Base-by-base conservation (phyloP, 1,284 basidiomycete genomes). In the Heliocybe sulcata region DNA sequence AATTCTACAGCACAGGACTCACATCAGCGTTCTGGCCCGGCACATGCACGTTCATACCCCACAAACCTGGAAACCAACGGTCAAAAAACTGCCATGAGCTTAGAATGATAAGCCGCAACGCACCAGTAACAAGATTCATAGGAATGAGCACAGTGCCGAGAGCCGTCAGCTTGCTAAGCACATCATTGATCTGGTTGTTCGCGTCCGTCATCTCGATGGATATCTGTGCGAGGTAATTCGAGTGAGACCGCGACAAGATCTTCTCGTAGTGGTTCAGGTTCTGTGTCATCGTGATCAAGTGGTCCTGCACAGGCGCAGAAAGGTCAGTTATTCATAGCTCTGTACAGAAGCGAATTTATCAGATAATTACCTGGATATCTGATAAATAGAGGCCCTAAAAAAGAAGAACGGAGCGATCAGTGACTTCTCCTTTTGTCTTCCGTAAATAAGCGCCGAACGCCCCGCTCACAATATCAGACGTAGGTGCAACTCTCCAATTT, bases 121-220 rank as follows among this genome's bases (percentile, higher is more conserved):
- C 60, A 81, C 92, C 94, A 12, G 94, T 97, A 49, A 97, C 83
- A 68, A 98, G 72, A 70, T 97, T 97, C 94, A 97, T 96, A 16
- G 94, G 93, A 64, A 99, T 90, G 59, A 99, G 85, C 2, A 99
- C 87, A 0, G 97, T 98, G 83, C 97, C 97, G 38, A 99, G 80
- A 8, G 97, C 97, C 0, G 97, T 99, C 58, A 99, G 78, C 76
- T 98, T 98, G n/a, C 91, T 94, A 3, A 99, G 82, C 2, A 99
- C 96, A 68, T 99, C 95, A 73, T 99, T 99, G 75, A 98, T 99
- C 74, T 98, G 95, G 71, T 99, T 99, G 75, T 99, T 99, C 54
- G 97, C 97, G 66, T 99, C 96, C 29, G 96, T 98, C 94, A 97
- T 98, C 74, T 98, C 95, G 71, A 98, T 97, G 42, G 92, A 95